A percentile compares a stretch with the other conserved stretches of the same genome.
Conservation (phyloP, 2,329 filamentous ascomycete species). For the Ceratocystis huliohia region DNA sequence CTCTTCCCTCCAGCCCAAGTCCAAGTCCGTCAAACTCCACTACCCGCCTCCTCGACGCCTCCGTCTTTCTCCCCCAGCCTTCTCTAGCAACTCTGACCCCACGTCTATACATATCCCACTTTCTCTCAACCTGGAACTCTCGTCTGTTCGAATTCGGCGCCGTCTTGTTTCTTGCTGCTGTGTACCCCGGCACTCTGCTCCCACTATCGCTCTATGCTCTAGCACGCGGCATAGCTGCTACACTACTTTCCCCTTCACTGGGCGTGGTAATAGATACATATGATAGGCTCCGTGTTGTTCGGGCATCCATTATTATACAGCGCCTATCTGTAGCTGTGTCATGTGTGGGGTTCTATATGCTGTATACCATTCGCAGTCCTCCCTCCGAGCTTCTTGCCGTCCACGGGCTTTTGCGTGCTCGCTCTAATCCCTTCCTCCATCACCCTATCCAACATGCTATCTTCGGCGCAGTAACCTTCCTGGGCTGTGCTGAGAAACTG, state of each 20-base stretch:
- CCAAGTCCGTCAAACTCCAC: background rate
- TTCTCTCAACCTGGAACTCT: slow-evolving; percentile 52
- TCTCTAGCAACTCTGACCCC: slow-evolving; percentile 14
- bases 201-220: slow-evolving; percentile 59
- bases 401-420: no score
- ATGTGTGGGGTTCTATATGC: slow-evolving; percentile 35
- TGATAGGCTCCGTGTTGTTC: slow-evolving; percentile 38
- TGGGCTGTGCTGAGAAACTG: slow-evolving; percentile 59
- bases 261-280: slow-evolving; percentile 47
- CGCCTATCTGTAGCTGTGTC: slow-evolving; percentile 35
- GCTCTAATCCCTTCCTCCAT: no score
- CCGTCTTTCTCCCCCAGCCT: background rate
- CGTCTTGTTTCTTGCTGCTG: slow-evolving; percentile 44
- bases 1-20: background rate
- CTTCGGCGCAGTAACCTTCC: slow-evolving; percentile 32
- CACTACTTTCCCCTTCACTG: slow-evolving; percentile 45
- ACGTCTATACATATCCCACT: slow-evolving; percentile 45
- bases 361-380: slow-evolving; percentile 23
- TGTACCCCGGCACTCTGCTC: slow-evolving; percentile 47
- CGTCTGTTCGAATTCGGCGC: slow-evolving; percentile 52
- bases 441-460: slow-evolving; percentile 21
- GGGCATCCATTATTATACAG: slow-evolving; percentile 36
- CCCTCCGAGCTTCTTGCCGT: background rate
- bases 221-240: slow-evolving; percentile 43
- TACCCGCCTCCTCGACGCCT: background rate